Base-by-base conservation (phyloP, 352 stramenopile species). In the Globisporangium barbulae region DNA sequence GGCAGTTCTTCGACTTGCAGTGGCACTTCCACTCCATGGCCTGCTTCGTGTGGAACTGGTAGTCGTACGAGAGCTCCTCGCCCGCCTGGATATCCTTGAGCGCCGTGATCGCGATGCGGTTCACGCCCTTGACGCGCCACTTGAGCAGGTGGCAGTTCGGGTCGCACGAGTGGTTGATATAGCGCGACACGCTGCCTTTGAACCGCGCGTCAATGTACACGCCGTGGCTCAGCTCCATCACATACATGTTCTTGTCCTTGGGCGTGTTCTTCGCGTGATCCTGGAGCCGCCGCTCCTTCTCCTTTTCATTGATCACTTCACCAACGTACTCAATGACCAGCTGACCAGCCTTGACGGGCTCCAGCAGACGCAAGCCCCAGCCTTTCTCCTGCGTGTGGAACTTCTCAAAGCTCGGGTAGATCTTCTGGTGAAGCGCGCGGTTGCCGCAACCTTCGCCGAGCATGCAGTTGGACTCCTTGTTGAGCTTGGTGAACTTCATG, bases 151-250 rank as follows among this genome's bases (percentile, higher is more conserved):
- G 83, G 71, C 94, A 98, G 71, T 99, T 99, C 0, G 97, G 97
- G 35, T 98, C 88, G 67, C 96, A 99, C 12, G 90, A 97, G 75
- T 99, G 97, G 73, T 99, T 99, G 72, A 99, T 98, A 74, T 98
- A 98, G 28, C 97, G 89, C 22, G 96, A 98, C 28, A 98, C 86
- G 59, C 93, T 96, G 21, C 97, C 97, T 65, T 96, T 91, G 64
- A 94, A 88, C 5, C 93, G 85, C 22, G 96, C 97, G 74, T 99
- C 97, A 45, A 99, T 97, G 76, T 97, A 98, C 73, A 91, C 92
- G 45, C 90, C 88, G 56, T 96, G 92, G 31, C 79, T 85, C 13
- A 98, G 74, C 63, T 93, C 80, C 94, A 98, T 98, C 59, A 98
- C 89, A 74, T 98, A 98, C 87, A 98, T 98, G 71, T 98, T 98